Evolutionary conservation across 2,329 filamentous ascomycete species (phyloP), one percentile per base, ranked within the genome.

Genomic region (Fusarium nisikadoi): DNA sequence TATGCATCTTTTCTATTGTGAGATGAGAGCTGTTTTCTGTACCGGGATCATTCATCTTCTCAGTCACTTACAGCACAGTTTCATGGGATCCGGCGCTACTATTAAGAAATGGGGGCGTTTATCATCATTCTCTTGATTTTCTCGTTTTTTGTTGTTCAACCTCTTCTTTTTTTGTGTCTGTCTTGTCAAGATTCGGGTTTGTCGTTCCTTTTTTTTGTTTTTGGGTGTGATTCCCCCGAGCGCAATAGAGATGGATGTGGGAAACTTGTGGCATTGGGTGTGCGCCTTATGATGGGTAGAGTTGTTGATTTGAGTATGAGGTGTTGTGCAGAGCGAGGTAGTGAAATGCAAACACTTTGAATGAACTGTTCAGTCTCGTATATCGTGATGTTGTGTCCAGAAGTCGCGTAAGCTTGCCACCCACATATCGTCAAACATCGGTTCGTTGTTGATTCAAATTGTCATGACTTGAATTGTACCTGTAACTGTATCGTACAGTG

Each of bases 41-140:
- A 45, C 41, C 50, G 74, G 60, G 60, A 71, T 71, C 59, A 68
- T 53, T 53, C 49, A 68, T 57, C 61, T 58, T 58, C 20, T 70
- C 61, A 61, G 56, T 58, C 59, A 71, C 56, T 65, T 65, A 56
- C 31, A 49, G 31, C 42, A 67, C 42, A 75, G 42, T 70, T 68
- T 75, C 67, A 77, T 77, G 69, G 74, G 71, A 70, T 72, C 65
- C 68, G 77, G 77, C 77, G 77, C 75, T 77, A 71, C 53, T 75
- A 47, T 47, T 64, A 78, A 79, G 66, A 75, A 65, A 75, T 47
- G 62, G 70, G 57, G 68, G 70, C 69, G 74, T 64, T 76, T 41
- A 74, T 49, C 49, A 55, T 70, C 33, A 57, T 58, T 61, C 25
- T 27, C 19, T 29, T 27, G 33, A 38, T 53, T 39, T 63, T 58